Evolutionary conservation across 73 alveolate species (phyloP), one percentile per base, ranked within the genome.

Genomic region (Effrenium voratum): DNA sequence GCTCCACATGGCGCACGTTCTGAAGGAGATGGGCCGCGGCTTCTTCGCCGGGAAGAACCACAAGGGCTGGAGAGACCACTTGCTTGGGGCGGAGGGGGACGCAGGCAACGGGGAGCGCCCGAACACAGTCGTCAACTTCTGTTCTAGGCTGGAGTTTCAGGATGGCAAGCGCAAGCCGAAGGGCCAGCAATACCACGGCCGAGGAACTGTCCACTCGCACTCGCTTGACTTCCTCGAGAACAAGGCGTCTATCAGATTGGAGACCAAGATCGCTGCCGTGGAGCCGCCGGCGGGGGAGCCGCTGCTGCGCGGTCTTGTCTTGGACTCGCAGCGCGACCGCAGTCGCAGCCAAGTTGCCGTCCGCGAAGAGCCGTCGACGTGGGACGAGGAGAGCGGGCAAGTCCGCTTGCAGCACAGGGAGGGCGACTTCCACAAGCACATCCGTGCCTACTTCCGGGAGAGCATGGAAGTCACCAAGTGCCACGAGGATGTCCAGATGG

Each of bases 141-240:
- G 49, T 0, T 45, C 32, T 16, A 91, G 98, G 22, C 91, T 91
- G 1, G 91, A 91, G 47, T 91, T 91, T 40, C 98, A 91, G 66
- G 98, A 91, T 24, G n/a, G n/a, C n/a, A n/a, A n/a, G n/a, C 66
- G 91, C 19, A 85, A 85, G 63, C 63, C 36, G 47, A 49, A n/a
- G 34, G 40, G 83, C 34, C 83, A 86, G 47, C 63, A 66, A 57
- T 86, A 86, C 66, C 94, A 86, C 41, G 94, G 94, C 44, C 79
- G 94, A 5, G 94, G 60, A 3, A 52, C 93, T 34, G 80, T 38
- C 36, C 93, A 81, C 26, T 52, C 47, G 38, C 93, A 81, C 16
- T 44, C 76, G 24, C 41, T 81, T 36, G 49, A 36, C 28, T 84
- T 84, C n/a, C 80, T 80, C 40, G 79, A 84, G 59, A 68, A 30